Percentiles rank a stretch among this genome's conserved stretches.
Conservation (phyloP, 345 rosid species). For the Heritiera littoralis region DNA sequence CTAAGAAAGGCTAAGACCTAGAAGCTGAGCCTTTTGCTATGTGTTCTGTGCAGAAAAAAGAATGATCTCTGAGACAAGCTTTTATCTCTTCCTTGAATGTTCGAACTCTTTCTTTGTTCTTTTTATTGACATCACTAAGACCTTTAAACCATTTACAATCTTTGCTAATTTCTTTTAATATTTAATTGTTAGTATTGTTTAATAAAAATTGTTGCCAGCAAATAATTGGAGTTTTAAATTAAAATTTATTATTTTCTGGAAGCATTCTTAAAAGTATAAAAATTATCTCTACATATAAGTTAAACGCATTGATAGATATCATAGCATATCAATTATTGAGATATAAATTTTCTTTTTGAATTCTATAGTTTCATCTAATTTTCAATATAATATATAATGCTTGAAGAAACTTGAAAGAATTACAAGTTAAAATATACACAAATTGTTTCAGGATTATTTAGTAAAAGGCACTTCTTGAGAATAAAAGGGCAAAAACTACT, state of each 20-base stretch:
- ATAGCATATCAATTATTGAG: background rate
- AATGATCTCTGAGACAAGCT: background rate
- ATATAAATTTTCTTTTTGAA: background rate
- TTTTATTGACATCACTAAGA: background rate
- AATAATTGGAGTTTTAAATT: background rate
- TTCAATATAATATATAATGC: background rate
- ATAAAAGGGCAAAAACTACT: too few species aligned
- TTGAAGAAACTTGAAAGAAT: background rate
- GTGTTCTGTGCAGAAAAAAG: background rate
- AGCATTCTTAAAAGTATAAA: background rate
- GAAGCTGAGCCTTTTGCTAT: slow-evolving; percentile 2
- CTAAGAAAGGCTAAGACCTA: slow-evolving; percentile 3
- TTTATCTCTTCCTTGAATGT: slow-evolving; percentile 1
- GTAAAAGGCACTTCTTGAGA: too few species aligned
- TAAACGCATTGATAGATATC: background rate
- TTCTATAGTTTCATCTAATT: background rate
- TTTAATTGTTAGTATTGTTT: background rate
- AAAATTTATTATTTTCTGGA: background rate
- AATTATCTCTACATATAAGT: background rate
- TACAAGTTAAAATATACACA: background rate
- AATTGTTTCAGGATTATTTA: too few species aligned
- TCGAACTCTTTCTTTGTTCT: background rate
- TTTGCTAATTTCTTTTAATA: background rate
- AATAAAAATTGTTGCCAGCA: background rate
- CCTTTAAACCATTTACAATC: background rate